Base-by-base conservation (phyloP, 495 filamentous ascomycete genomes). In the Tetracladium setigerum region DNA sequence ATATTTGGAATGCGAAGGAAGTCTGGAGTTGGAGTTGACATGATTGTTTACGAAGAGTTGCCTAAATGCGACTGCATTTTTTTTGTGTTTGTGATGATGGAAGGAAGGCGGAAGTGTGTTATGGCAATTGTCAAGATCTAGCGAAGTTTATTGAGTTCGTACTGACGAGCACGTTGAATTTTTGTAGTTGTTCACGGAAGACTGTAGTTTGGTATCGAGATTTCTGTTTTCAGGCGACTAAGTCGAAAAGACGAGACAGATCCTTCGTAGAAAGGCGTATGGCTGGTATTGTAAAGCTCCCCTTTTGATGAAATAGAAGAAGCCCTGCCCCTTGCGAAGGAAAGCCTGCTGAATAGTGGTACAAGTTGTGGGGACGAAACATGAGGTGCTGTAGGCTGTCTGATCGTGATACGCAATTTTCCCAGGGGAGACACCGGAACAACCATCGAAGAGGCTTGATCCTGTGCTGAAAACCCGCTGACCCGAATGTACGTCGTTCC, bases 311-410 rank as follows among this genome's bases (percentile, higher is more conserved):
- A 41, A 34, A 39, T 48, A 47, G 52, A 44, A 57, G 49, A 54
- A 51, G 44, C 56, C 50, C 56, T 50, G 49, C 52, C 18, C 36
- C 7, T 27, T 27, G 22, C 22, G 22, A 27, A 27, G 7, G 22
- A 27, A n/a, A 27, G 22, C 22, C 22, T 40, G 52, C 49, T 54
- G 44, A 54, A 52, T 59, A 59, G 18, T 59, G 52, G 49, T 59
- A 59, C 56, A 59, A 38, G 56, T 45, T 46, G 48, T 27, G 22
- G 7, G 22, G 22, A 27, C 22, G 22, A 27, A 27, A 59, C 41
- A 58, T 52, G 48, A 59, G 49, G 56, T 59, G 56, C 49, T 59
- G 55, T 47, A 57, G 53, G 47, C 54, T 36, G 47, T 44, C 41
- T 50, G 48, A 50, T 48, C 47, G 43, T 34, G 47, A 51, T 51